Conservation (phyloP, 2,329 filamentous ascomycete genomes). For the Capronia americana region DNA sequence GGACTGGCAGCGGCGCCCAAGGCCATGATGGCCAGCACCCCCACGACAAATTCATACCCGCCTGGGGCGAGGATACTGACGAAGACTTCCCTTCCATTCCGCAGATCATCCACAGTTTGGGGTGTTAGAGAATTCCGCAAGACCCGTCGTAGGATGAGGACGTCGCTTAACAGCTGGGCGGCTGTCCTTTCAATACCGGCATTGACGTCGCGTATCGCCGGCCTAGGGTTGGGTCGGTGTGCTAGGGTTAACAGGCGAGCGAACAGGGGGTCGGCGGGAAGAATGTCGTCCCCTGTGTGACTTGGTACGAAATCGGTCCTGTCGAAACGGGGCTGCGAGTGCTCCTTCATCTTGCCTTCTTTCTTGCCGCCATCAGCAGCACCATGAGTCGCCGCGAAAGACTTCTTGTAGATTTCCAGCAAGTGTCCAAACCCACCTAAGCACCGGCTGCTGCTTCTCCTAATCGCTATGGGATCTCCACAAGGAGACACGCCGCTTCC, state of each 20-base stretch:
- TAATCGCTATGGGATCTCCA: not conserved
- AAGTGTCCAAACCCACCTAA: not conserved
- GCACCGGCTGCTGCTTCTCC: not conserved
- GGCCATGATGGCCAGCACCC: constrained; percentile 45
- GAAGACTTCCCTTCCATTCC: constrained; percentile 44
- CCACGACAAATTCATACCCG: constrained; percentile 49
- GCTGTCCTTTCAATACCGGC: constrained; percentile 44
- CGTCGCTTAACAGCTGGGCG: constrained; percentile 45
- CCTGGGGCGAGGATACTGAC: constrained; percentile 46
- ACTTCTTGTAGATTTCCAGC: not conserved
- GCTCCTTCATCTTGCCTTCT: constrained; percentile 25
- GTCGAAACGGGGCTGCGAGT: constrained; percentile 28
- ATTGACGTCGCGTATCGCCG: constrained; percentile 46
- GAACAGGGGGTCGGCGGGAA: constrained; percentile 46
- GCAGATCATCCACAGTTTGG: constrained; percentile 37
- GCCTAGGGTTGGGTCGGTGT: constrained; percentile 38
- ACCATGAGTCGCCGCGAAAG: not conserved
- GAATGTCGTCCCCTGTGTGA: constrained; percentile 42
- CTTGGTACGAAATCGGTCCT: constrained; percentile 42
- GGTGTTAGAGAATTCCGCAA: constrained; percentile 36
- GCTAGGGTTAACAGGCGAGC: constrained; percentile 44
- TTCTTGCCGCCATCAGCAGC: not conserved
- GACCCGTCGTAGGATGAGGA: constrained; percentile 41
- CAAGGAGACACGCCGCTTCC: constrained; percentile 1
- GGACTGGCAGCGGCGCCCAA: constrained; percentile 46